phyloP scores from a whole-genome alignment of 1,284 basidiomycete genomes.

The Leccinum fuscescens region DNA sequence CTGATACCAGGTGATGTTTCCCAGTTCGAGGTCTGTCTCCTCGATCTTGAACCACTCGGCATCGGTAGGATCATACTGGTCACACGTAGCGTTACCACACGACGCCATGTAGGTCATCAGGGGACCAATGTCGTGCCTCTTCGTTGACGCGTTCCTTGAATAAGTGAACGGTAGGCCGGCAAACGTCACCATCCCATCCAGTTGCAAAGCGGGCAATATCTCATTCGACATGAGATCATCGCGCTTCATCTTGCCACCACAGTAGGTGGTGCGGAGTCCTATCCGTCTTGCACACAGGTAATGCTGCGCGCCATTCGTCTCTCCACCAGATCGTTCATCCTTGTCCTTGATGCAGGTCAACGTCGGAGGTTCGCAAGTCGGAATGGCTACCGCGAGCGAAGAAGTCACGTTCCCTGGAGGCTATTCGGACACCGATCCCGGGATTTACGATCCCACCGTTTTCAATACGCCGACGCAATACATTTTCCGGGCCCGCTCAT shows the following conservation, averaged over 20 bases:
- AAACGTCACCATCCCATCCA: conserved; percentile 42
- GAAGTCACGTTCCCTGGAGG: conserved; percentile 67
- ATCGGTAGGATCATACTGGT: no score
- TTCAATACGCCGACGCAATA: conserved; percentile 34
- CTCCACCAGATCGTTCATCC: neutral
- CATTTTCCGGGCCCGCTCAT: conserved; percentile 52
- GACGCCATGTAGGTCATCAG: no score
- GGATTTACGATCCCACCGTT: conserved; percentile 49
- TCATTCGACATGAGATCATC: conserved; percentile 54
- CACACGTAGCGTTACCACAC: no score
- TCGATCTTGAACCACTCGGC: no score
- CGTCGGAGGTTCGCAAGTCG: conserved; percentile 51
- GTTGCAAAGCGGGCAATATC: conserved; percentile 46
- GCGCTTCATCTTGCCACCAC: conserved; percentile 45
- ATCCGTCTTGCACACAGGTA: conserved; percentile 54
- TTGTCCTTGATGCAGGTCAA: conserved; percentile 42
- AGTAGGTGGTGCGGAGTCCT: conserved; percentile 52
- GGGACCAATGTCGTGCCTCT: neutral
- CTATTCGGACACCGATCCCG: conserved; percentile 61
- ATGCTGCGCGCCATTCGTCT: neutral
- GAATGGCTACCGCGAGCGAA: conserved; percentile 41
- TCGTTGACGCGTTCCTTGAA: conserved; percentile 2
- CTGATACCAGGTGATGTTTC: no score
- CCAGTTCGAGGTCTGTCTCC: no score
- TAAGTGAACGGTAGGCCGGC: conserved; percentile 30